Evolutionary conservation across 768 basidiomycete genomes (phyloP), one percentile per base, ranked within the genome.

Genomic region (Heimioporus sp.): DNA sequence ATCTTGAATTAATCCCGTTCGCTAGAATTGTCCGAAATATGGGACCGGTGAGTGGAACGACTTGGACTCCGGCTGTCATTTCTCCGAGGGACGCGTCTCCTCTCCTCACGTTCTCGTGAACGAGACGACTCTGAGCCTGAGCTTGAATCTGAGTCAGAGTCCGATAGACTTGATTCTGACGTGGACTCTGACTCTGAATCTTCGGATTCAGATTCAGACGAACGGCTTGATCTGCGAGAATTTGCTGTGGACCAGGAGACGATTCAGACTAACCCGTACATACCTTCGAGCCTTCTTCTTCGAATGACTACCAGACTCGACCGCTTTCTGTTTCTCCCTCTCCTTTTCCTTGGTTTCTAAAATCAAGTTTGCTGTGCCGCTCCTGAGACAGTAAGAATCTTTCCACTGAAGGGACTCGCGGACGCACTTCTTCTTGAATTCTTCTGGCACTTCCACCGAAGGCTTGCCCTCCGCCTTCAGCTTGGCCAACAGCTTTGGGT

Each of bases 391-490:
- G 39, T 62, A 20, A 61, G 38, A 48, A 34, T 16, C 19, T 41
- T 15, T 13, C 21, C 10, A 46, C 13, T 20, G 10, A 37, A 30
- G 35, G 53, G 36, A 34, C 12, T 7, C 32, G 21, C 42, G 15
- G 1, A 76, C 84, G 34, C 49, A 90, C 90, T 86, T 85, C 55
- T 71, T 79, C 76, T 84, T 92, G 71, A 97, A 95, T 68, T 97
- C 94, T 55, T 94, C 92, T 5, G 93, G 93, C 11, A 93, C 81
- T 55, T 92, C 90, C 0, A 91, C 85, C 16, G 82, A 83, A 4
- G 92, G 90, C 58, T 85, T 83, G 10, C 86, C 86, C 9, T 85
- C 81, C 0, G 76, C 73, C 67, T 81, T 86, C 36, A 87, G 68
- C 67, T 90, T 90, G 4, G 83, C 79, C 9, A 87, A 71, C 2